Percentiles rank a stretch among this genome's conserved stretches.
These are phyloP conservation scores for Vigna trinervia DNA, from an alignment of 306 rosid species.

Conservation along the genomic window DNA sequence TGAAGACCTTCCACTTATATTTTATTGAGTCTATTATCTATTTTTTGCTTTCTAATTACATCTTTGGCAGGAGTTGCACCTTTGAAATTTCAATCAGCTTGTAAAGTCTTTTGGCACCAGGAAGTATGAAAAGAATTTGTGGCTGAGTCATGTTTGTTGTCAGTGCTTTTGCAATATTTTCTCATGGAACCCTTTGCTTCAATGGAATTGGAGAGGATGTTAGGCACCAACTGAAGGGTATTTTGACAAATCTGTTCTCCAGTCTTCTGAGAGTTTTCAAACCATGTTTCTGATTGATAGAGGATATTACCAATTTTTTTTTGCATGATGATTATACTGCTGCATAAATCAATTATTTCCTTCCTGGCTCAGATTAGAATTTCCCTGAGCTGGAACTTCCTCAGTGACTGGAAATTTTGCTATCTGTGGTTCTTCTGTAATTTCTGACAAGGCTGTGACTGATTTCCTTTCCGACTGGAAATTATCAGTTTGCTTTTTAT, in stretches of 20 bases:
- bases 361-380: slow-evolving; percentile 47
- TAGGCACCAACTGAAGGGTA: slow-evolving; percentile 44
- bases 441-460: slow-evolving; percentile 44
- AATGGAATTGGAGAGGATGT: slow-evolving; percentile 45
- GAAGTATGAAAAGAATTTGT: slow-evolving; percentile 49
- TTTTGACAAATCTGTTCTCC: slow-evolving; percentile 38
- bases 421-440: slow-evolving; percentile 41
- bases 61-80: slow-evolving; percentile 40
- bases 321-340: slow-evolving; percentile 47
- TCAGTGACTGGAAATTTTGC: slow-evolving; percentile 37
- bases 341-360: slow-evolving; percentile 47
- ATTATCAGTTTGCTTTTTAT: slow-evolving; percentile 39
- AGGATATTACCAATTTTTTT: slow-evolving; percentile 40
- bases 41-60: slow-evolving; percentile 45
- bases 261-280: slow-evolving; percentile 45
- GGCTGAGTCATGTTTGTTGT: slow-evolving; percentile 41
- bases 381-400: slow-evolving; percentile 47
- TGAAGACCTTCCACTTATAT: slow-evolving; percentile 46
- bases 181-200: slow-evolving; percentile 62
- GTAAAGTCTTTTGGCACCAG: slow-evolving; percentile 52
- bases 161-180: slow-evolving; percentile 46
- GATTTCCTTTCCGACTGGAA: slow-evolving; percentile 47
- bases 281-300: slow-evolving; percentile 46
- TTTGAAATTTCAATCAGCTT: slow-evolving; percentile 47
- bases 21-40: slow-evolving; percentile 45